These are phyloP conservation scores for Brassica balearica DNA, from an alignment of 441 rosid genomes.

Conservation along the genomic window DNA sequence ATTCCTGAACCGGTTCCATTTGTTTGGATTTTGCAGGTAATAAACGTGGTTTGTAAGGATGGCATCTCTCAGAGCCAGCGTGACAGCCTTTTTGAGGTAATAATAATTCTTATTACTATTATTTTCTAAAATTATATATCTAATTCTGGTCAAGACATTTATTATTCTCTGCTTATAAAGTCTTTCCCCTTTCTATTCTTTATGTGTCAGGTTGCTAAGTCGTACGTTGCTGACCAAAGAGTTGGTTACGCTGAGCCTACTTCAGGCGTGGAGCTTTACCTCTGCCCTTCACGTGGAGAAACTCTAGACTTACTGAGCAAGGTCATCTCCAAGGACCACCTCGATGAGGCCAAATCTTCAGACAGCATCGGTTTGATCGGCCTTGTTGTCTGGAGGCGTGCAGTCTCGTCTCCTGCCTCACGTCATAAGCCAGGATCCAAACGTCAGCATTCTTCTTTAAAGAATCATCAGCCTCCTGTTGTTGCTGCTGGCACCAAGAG, in stretches of 20 bases:
- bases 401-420: slow-evolving; percentile 59
- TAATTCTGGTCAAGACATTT: slow-evolving; percentile 19
- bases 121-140: background rate
- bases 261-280: slow-evolving; percentile 74
- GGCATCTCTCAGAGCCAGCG: slow-evolving; percentile 56
- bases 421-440: slow-evolving; percentile 49
- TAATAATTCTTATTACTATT: slow-evolving; percentile 4
- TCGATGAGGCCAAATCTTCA: slow-evolving; percentile 54
- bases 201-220: slow-evolving; percentile 64
- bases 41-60: slow-evolving; percentile 68
- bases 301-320: slow-evolving; percentile 61
- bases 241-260: slow-evolving; percentile 85
- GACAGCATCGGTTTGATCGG: slow-evolving; percentile 77
- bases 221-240: slow-evolving; percentile 68
- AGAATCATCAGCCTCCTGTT: slow-evolving; percentile 2
- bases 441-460: slow-evolving; percentile 46
- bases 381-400: slow-evolving; percentile 86
- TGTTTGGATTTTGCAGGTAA: slow-evolving; percentile 54
- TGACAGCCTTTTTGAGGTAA: slow-evolving; percentile 67
- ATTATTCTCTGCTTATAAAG: background rate
- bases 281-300: slow-evolving; percentile 69
- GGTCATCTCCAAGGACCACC: slow-evolving; percentile 67
- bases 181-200: too few relatives aligned
- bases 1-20: slow-evolving; percentile 1
- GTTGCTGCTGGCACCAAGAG: slow-evolving; percentile 10